Conservation (phyloP, 352 stramenopile genomes). For the Phytophthora multivora region DNA sequence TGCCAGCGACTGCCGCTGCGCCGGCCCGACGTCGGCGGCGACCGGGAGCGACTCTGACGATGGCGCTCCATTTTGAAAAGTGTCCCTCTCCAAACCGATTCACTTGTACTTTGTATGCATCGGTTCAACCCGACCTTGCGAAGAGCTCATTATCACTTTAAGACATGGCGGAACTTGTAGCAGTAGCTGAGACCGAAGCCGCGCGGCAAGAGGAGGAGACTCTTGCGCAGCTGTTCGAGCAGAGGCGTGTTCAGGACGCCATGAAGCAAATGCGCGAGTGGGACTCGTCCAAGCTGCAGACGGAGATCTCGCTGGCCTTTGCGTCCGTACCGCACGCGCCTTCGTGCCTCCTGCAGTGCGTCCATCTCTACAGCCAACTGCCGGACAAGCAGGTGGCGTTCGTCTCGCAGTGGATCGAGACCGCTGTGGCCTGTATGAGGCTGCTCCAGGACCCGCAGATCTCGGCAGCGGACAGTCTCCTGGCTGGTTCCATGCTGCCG, state of each 20-base stretch:
- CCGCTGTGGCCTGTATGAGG: constrained; percentile 27
- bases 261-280: constrained; percentile 39
- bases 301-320: constrained; percentile 45
- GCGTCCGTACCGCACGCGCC: constrained; percentile 30
- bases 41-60: constrained; percentile 16
- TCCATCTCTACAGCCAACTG: constrained; percentile 34
- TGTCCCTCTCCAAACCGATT: constrained; percentile 20
- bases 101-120: constrained; percentile 22
- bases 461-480: constrained; percentile 32
- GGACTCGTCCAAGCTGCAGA: constrained; percentile 35
- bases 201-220: constrained; percentile 14
- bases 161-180: constrained; percentile 8
- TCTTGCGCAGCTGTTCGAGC: constrained; percentile 42
- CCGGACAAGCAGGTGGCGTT: constrained; percentile 28
- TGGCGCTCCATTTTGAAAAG: constrained; percentile 16
- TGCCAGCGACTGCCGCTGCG: constrained; percentile 24
- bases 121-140: background rate
- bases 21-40: constrained; percentile 19
- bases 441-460: constrained; percentile 19
- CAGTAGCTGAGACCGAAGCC: background rate
- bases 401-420: constrained; percentile 28
- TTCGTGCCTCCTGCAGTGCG: constrained; percentile 45
- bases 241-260: constrained; percentile 30
- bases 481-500: constrained; percentile 53
- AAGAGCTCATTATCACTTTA: constrained; percentile 5